Evolutionary conservation across 164 flowering plant genomes (phyloP), one percentile per base, ranked within the genome.

Genomic region (Vitis amurensis): DNA sequence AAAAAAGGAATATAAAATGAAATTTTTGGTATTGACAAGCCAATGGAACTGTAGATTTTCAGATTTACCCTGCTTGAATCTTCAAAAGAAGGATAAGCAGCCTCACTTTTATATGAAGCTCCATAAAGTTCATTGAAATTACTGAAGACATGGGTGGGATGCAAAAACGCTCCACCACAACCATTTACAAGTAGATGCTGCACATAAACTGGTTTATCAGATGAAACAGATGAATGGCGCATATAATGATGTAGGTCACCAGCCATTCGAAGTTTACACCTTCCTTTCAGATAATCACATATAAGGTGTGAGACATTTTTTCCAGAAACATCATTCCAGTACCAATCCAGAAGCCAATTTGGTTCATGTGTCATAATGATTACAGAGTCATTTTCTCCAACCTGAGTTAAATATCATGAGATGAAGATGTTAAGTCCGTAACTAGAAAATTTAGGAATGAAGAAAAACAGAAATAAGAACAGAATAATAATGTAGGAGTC

Each of bases 231-330:
- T 47, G 97, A 93, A 81, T 96, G 99, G 27, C 96, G 95, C 98
- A 96, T 93, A 78, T 93, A 93, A 81, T 92, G 98, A 80, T 96
- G 99, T 85, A 96, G 78, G 80, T 96, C 99, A 70, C 99, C 99
- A 66, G 99, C 97, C 66, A 93, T 69, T 30, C 97, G 88, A 69
- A 93, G 97, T 78, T 88, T 96, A 81, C 99, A 96, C 77, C 97
- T 91, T 57, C 92, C 99, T 68, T 83, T 87, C 71, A 96, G 74
- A 84, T 88, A 79, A 79, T 96, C 93, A 61, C 88, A 74, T 56
- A 92, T 87, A 65, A 93, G 81, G 76, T 96, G 86, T 27, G 90
- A 64, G 19, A 93, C 85, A 81, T 93, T 96, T 81, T 88, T 92
- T 65, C 98, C 99, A 70, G 91, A 80, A 58, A 71, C 78, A 68